Evolutionary conservation across 148 eudicot genomes (phyloP).

Genomic region (Oxyria digyna): DNA sequence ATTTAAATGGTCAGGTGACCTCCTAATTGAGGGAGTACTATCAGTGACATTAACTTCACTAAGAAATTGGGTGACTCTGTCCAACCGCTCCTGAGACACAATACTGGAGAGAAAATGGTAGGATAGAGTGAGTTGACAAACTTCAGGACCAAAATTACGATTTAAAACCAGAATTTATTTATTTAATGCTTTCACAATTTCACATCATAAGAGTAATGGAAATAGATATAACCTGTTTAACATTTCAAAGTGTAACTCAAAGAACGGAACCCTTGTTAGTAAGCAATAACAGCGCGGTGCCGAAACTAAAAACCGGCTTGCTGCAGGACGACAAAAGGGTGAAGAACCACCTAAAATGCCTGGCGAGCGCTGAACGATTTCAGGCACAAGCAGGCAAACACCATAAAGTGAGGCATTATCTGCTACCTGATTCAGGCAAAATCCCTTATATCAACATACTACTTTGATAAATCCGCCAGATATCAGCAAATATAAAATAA

Average conservation of each 20-base stretch:
- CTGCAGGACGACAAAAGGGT: constrained; percentile 38
- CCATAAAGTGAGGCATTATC: constrained; percentile 86
- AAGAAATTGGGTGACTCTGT: constrained; percentile 74
- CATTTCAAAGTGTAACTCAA: constrained; percentile 88
- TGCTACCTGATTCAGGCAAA: constrained; percentile 53
- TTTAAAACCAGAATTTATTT: neutral
- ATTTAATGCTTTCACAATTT: neutral
- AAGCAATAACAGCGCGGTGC: constrained; percentile 98
- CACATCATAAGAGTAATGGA: neutral
- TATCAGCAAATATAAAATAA: neutral
- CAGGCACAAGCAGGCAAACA: constrained; percentile 88
- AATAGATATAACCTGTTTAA: constrained; percentile 52
- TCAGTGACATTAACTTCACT: constrained; percentile 51
- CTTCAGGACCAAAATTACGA: constrained; percentile 2
- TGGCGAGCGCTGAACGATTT: constrained; percentile 90
- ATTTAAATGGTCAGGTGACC: constrained; percentile 23
- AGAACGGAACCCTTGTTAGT: constrained; percentile 85
- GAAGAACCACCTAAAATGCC: constrained; percentile 42
- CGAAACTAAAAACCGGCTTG: constrained; percentile 65
- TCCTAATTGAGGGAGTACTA: constrained; percentile 25
- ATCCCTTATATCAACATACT: constrained; percentile 9
- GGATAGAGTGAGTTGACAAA: constrained; percentile 8
- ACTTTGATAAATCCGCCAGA: neutral
- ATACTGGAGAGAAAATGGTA: constrained; percentile 49
- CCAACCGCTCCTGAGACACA: constrained; percentile 83